Conservation (phyloP, 2,329 filamentous ascomycete species). For the Cladosporium sphaerospermum region DNA sequence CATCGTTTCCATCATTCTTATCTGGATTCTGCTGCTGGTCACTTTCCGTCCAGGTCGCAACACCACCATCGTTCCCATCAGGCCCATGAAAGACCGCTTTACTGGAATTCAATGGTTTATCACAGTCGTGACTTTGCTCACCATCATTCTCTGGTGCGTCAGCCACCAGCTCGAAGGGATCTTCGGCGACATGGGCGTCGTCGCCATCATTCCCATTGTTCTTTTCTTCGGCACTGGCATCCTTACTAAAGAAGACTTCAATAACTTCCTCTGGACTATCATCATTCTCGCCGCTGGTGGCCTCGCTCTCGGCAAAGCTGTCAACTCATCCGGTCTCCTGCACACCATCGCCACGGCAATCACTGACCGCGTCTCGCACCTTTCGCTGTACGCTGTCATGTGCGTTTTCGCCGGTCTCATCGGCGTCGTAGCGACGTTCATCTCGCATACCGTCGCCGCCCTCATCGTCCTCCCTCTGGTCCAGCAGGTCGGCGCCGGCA, state of each 20-base stretch:
- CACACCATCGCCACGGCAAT: conserved; percentile 80
- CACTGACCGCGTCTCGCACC: conserved; percentile 63
- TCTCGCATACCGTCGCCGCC: conserved; percentile 93
- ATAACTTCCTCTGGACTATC: conserved; percentile 99
- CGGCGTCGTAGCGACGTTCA: conserved; percentile 91
- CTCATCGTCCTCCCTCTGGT: conserved; percentile 91
- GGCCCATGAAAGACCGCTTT: conserved; percentile 81
- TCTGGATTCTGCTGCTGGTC: conserved; percentile 79
- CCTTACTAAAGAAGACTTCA: conserved; percentile 97
- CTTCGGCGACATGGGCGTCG: conserved; percentile 97
- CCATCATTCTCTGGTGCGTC: conserved; percentile 87
- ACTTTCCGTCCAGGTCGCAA: conserved; percentile 81
- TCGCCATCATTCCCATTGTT: conserved; percentile 91
- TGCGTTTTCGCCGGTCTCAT: conserved; percentile 81
- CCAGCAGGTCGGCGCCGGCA: conserved; percentile 71
- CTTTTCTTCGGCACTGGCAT: conserved; percentile 96
- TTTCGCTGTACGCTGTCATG: conserved; percentile 79
- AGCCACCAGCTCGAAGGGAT: conserved; percentile 79
- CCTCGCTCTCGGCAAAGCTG: conserved; percentile 84
- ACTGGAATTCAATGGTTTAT: conserved; percentile 92
- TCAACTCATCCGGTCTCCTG: conserved; percentile 85
- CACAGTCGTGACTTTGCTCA: conserved; percentile 70
- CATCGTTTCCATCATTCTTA: conserved; percentile 76
- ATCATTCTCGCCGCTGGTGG: conserved; percentile 96
- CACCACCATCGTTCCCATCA: conserved; percentile 85